Conservation (phyloP, 1,284 basidiomycete genomes). For the Lentinula novae-zelandiae region DNA sequence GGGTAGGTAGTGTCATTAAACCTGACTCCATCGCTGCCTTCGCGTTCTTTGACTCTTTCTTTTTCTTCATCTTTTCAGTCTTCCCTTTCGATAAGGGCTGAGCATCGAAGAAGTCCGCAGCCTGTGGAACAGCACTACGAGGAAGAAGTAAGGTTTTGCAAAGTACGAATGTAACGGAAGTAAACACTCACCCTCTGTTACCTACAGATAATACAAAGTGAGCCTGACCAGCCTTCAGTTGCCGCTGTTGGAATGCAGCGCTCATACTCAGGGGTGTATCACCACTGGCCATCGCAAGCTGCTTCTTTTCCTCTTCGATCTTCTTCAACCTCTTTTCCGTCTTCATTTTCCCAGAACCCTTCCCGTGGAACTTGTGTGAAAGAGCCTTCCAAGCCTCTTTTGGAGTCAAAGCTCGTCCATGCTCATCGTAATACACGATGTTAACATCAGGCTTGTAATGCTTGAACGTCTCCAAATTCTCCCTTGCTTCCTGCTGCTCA, state of each 20-base stretch:
- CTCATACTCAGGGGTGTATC: constrained; percentile 94
- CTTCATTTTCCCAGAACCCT: constrained; percentile 91
- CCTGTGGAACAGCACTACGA: constrained; percentile 75
- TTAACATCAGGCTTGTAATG: constrained; percentile 97
- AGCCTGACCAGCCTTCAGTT: constrained; percentile 90
- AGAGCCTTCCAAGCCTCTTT: constrained; percentile 98
- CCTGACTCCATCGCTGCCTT: constrained; percentile 50
- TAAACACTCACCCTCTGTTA: constrained; percentile 75
- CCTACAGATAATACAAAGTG: constrained; percentile 93
- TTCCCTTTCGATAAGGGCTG: constrained; percentile 77
- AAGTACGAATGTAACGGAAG: neutral
- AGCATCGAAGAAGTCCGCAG: constrained; percentile 70
- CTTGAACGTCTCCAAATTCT: constrained; percentile 81
- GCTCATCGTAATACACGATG: constrained; percentile 96
- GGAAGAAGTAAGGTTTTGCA: constrained; percentile 15
- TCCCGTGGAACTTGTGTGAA: constrained; percentile 95
- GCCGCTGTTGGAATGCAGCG: constrained; percentile 83
- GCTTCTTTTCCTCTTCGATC: constrained; percentile 91
- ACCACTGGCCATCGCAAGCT: constrained; percentile 85
- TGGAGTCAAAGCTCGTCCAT: constrained; percentile 83
- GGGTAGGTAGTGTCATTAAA: constrained; percentile 65
- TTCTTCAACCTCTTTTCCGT: constrained; percentile 91
- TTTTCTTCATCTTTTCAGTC: constrained; percentile 75
- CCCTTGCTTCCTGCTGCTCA: constrained; percentile 88
- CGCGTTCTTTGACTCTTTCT: constrained; percentile 44